Conservation (phyloP, 2,329 filamentous ascomycete genomes). For the Phialophora verrucosa region DNA sequence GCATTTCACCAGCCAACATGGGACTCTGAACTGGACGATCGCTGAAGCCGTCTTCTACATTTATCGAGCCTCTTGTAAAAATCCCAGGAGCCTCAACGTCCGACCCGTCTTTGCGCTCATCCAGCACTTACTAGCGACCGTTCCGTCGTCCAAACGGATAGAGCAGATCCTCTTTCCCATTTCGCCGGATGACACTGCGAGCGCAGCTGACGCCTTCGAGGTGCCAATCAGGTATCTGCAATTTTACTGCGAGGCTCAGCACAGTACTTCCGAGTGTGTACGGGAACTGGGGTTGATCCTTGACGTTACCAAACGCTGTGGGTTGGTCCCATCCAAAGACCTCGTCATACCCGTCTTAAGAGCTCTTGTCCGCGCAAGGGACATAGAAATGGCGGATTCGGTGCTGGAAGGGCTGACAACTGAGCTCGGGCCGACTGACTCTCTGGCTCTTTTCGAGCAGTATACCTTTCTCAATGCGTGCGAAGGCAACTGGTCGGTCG, state of each 20-base stretch:
- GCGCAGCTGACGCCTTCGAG: slow-evolving; percentile 2
- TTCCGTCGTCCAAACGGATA: slow-evolving; percentile 14
- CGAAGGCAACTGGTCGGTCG: slow-evolving; percentile 49
- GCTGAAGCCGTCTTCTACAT: slow-evolving; percentile 22
- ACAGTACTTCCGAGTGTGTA: slow-evolving; percentile 43
- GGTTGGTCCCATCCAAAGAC: slow-evolving; percentile 43
- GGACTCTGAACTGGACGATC: slow-evolving; percentile 15
- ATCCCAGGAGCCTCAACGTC: slow-evolving; percentile 2
- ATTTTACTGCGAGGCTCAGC: slow-evolving; percentile 46
- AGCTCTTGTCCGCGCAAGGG: slow-evolving; percentile 47
- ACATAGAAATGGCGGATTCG: slow-evolving; percentile 44
- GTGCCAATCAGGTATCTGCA: slow-evolving; percentile 34
- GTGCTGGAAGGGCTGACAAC: slow-evolving; percentile 46
- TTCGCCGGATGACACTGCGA: background rate
- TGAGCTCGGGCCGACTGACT: slow-evolving; percentile 42
- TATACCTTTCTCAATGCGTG: slow-evolving; percentile 48
- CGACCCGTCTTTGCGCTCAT: slow-evolving; percentile 30
- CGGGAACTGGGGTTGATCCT: slow-evolving; percentile 41
- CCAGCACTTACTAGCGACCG: slow-evolving; percentile 23
- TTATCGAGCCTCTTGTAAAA: background rate
- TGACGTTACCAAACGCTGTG: slow-evolving; percentile 13
- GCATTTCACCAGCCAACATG: slow-evolving; percentile 3
- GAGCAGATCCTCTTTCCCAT: slow-evolving; percentile 28
- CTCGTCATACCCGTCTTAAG: slow-evolving; percentile 51
- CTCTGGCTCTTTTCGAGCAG: slow-evolving; percentile 46